Evolutionary conservation across 2,329 filamentous ascomycete species (phyloP), one percentile per base, ranked within the genome.

Genomic region (Ceratocystiopsis sp.): DNA sequence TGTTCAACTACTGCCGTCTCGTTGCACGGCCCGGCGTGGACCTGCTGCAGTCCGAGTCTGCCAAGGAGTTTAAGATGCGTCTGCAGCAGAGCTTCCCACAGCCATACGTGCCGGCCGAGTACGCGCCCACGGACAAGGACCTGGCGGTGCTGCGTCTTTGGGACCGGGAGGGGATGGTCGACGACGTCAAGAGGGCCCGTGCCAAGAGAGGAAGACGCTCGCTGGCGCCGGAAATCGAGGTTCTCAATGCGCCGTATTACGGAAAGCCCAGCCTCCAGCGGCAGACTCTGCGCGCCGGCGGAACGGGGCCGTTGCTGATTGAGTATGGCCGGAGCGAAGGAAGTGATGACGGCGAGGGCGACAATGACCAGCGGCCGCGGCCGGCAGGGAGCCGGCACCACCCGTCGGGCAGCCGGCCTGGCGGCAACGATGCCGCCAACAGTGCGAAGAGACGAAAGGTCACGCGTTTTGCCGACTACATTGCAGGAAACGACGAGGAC

Each of bases 171-270:
- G 25, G 25, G 6, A 11, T 11, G 6, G 25, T 29, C 10, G 25
- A 29, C 2, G 21, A 44, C n/a, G 41, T 45, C 7, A 47, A 50
- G 39, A 41, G 48, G 52, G 45, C 50, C 50, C 32, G 37, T 48
- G 17, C 46, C 19, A 35, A 46, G 33, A 44, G 46, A 14, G 56
- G 63, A 46, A 50, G 46, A 44, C 50, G 53, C 55, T 49, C 51
- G 49, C 59, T 64, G 40, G 58, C 59, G 3, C 53, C 61, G 11
- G 64, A 67, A 41, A 60, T 73, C 16, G 66, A 68, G 34, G 59
- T 64, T n/a, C 52, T 73, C 25, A 60, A 63, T 42, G 69, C 69
- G 2, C 69, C 69, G 3, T 65, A 70, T 25, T 73, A 73, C 52
- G 55, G 55, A 45, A 45, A 41, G 38, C 42, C 17, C 41, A n/a